Conservation (phyloP, 2,329 filamentous ascomycete species). For the Trichoderma lentiforme region DNA sequence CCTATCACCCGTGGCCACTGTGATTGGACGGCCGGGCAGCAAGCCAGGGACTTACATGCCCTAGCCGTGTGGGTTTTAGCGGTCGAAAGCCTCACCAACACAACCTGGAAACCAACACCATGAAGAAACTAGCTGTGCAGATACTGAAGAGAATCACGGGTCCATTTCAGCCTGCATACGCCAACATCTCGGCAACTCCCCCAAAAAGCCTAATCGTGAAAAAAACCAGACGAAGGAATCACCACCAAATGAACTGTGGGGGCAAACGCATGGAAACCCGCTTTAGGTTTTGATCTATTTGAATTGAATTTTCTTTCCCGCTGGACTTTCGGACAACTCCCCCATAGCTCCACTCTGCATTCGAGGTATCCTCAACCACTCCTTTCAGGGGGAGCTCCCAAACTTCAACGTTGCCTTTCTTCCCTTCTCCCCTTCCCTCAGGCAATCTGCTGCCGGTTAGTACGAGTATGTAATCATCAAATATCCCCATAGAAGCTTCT, state of each 20-base stretch:
- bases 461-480: neutral
- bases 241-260: neutral
- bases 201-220: neutral
- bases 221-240: neutral
- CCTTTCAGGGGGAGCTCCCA: neutral
- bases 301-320: neutral
- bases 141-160: neutral
- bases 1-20: neutral
- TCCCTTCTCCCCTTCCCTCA: neutral
- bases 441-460: neutral
- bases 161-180: neutral
- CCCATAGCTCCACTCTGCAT: neutral
- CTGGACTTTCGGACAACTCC: neutral
- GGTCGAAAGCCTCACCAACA: neutral
- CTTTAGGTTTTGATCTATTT: neutral
- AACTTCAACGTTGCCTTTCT: neutral
- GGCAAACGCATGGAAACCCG: neutral
- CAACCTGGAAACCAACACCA: too few species aligned
- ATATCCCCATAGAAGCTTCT: neutral
- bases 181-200: neutral
- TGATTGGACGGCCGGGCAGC: neutral
- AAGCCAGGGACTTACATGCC: neutral
- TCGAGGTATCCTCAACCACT: neutral
- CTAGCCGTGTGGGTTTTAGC: neutral
- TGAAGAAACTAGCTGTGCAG: neutral